These are phyloP conservation scores for Achlya hypogyna DNA, from an alignment of 352 stramenopile genomes.

Conservation along the genomic window DNA sequence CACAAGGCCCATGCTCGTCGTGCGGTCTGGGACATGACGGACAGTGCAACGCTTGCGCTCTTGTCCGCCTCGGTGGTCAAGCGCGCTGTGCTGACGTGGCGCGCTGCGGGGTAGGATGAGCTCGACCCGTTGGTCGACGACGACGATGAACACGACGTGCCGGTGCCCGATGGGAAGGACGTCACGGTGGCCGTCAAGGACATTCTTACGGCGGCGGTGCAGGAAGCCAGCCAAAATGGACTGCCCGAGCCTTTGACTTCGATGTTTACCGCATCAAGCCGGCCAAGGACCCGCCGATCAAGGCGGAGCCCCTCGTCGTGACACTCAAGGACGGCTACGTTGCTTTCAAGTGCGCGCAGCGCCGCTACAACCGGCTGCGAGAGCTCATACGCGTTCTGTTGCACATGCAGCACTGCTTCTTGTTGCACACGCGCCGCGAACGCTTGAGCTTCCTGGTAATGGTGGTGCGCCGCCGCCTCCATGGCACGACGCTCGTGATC, in stretches of 20 bases:
- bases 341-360: slow-evolving; percentile 14
- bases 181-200: not conserved
- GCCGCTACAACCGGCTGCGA: slow-evolving; percentile 14
- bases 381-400: too few species aligned
- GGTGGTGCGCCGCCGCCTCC: too few species aligned
- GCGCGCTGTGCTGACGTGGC: not conserved
- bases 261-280: slow-evolving; percentile 16
- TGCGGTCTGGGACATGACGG: not conserved
- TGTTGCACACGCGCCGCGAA: too few species aligned
- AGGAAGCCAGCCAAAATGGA: not conserved
- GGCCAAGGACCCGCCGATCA: slow-evolving; percentile 14
- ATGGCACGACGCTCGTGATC: too few species aligned
- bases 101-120: not conserved
- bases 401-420: too few species aligned
- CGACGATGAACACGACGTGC: not conserved
- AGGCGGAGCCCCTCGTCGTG: slow-evolving; percentile 18
- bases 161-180: not conserved
- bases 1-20: not conserved
- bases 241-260: not conserved
- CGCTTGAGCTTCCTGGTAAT: too few species aligned
- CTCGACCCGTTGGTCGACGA: not conserved
- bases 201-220: not conserved
- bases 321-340: slow-evolving; percentile 3
- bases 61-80: not conserved
- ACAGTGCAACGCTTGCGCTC: not conserved